phyloP scores from a whole-genome alignment of 2,329 filamentous ascomycete genomes.

The Cladosporium austrohemisphaericum region DNA sequence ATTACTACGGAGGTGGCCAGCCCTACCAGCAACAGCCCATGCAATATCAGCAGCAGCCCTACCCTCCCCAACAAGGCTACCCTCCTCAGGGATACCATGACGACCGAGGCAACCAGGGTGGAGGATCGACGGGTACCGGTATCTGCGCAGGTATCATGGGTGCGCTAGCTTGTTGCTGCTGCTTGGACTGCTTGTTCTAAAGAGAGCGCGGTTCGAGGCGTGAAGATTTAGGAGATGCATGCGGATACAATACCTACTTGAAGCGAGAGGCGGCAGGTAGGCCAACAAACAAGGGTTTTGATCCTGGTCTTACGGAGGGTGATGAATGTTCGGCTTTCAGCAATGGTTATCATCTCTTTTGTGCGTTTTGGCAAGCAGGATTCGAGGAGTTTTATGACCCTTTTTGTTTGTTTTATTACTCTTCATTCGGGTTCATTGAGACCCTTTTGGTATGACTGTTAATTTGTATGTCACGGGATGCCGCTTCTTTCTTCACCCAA shows the following conservation, averaged over 20 bases:
- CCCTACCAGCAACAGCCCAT: constrained; percentile 26
- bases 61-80: constrained; percentile 37
- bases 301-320: no score
- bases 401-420: no score
- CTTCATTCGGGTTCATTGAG: no score
- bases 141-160: constrained; percentile 47
- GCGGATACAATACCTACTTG: no score
- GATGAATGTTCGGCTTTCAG: no score
- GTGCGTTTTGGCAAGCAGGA: not conserved
- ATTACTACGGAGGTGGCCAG: constrained; percentile 6
- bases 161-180: constrained; percentile 49
- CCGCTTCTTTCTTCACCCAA: no score
- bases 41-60: constrained; percentile 38
- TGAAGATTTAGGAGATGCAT: not conserved
- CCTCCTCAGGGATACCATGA: constrained; percentile 30
- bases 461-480: no score
- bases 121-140: constrained; percentile 30
- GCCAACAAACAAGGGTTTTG: no score
- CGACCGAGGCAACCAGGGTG: constrained; percentile 16
- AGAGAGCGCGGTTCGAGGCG: not conserved
- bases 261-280: no score
- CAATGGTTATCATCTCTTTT: not conserved
- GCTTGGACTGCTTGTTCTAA: constrained; percentile 44
- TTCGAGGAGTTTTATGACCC: not conserved
- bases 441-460: no score